Conservation (phyloP, 768 basidiomycete species). For the Ramaria sp. region DNA sequence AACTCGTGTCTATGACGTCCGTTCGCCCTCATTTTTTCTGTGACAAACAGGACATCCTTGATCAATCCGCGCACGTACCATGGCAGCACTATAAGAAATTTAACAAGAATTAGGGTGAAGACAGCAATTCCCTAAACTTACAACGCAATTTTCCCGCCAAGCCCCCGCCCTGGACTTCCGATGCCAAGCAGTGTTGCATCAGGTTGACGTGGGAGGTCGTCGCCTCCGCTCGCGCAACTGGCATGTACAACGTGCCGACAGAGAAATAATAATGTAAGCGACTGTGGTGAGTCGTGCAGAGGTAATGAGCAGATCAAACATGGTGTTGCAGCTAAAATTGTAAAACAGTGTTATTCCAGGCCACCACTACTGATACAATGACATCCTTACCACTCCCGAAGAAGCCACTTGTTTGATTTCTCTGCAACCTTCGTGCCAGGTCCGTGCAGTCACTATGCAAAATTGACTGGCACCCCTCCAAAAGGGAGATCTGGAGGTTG, state of each 20-base stretch:
- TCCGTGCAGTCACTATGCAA: constrained; percentile 72
- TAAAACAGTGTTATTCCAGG: neutral
- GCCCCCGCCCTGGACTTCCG: constrained; percentile 29
- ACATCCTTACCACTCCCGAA: constrained; percentile 55
- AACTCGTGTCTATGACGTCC: constrained; percentile 10
- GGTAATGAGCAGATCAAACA: constrained; percentile 61
- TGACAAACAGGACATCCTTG: constrained; percentile 75
- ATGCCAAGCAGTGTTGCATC: constrained; percentile 42
- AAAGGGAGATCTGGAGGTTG: constrained; percentile 83
- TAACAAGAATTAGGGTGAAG: neutral
- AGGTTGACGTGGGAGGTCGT: constrained; percentile 48
- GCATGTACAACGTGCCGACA: constrained; percentile 87
- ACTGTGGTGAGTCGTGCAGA: constrained; percentile 45
- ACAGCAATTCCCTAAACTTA: constrained; percentile 17
- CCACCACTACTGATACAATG: neutral
- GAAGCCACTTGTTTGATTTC: constrained; percentile 71
- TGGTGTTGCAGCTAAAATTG: constrained; percentile 37
- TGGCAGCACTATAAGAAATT: constrained; percentile 44
- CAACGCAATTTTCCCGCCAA: constrained; percentile 74
- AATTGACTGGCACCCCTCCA: constrained; percentile 88
- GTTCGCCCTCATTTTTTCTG: constrained; percentile 40
- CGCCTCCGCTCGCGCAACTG: constrained; percentile 56
- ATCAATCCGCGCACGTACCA: constrained; percentile 49
- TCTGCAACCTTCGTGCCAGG: constrained; percentile 57
- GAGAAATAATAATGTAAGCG: constrained; percentile 64